Percentiles rank a stretch among this genome's conserved stretches.
phyloP scores from a whole-genome alignment of 768 basidiomycete genomes.

The Mycena vitilis region DNA sequence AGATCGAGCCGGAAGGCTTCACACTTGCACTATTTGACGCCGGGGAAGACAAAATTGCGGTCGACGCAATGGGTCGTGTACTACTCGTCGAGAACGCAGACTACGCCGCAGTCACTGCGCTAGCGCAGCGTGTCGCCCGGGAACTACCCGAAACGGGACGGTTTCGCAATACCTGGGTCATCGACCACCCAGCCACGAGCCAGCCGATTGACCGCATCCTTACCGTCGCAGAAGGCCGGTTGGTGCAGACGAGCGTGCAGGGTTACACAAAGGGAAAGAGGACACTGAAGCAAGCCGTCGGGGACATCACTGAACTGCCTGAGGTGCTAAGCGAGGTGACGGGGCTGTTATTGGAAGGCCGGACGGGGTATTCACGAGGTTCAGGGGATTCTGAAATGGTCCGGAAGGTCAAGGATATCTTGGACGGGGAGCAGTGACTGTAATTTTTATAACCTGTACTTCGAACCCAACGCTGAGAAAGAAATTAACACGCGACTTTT shows the following conservation, averaged over 20 bases:
- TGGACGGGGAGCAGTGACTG: conserved; percentile 26
- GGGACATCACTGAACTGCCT: conserved; percentile 44
- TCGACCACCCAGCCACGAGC: conserved; percentile 45
- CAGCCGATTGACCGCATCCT: conserved; percentile 51
- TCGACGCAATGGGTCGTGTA: conserved; percentile 48
- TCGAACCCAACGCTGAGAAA: too few relatives aligned
- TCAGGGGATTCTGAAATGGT: conserved; percentile 44
- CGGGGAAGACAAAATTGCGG: conserved; percentile 38
- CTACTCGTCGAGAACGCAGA: conserved; percentile 42
- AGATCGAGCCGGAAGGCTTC: conserved; percentile 50
- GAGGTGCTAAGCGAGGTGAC: conserved; percentile 45
- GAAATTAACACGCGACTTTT: too few relatives aligned
- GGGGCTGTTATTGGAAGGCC: conserved; percentile 49
- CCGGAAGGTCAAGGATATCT: conserved; percentile 42
- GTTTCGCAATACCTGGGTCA: conserved; percentile 51
- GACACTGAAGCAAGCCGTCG: conserved; percentile 44
- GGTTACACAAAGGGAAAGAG: conserved; percentile 48
- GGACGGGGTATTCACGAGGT: conserved; percentile 35
- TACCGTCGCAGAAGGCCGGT: conserved; percentile 35
- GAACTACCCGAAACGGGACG: conserved; percentile 42
- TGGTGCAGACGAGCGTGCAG: conserved; percentile 48
- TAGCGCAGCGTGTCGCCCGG: conserved; percentile 37
- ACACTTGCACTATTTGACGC: conserved; percentile 49
- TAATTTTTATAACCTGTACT: background rate
- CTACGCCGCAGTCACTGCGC: conserved; percentile 40